Evolutionary conservation across 164 flowering plant genomes (phyloP).

Genomic region (grape (Vitis vinifera)): ASM3070453v1 NC_081814.1:9017001-9017500

Average conservation of each 20-base stretch:
- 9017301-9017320: not conserved
- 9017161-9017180: slow-evolving; percentile 86
- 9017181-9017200: slow-evolving; percentile 85
- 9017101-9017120: too few relatives aligned
- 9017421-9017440: too few relatives aligned
- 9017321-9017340: not conserved
- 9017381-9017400: too few relatives aligned
- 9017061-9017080: too few relatives aligned
- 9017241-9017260: slow-evolving; percentile 83
- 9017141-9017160: slow-evolving; percentile 28
- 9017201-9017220: slow-evolving; percentile 96
- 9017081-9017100: too few relatives aligned
- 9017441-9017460: too few relatives aligned
- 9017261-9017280: slow-evolving; percentile 91
- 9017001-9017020: slow-evolving; percentile 19
- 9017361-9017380: too few relatives aligned
- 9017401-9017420: too few relatives aligned
- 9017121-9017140: not conserved
- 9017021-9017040: not conserved
- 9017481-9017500: too few relatives aligned
- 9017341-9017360: not conserved
- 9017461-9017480: too few relatives aligned
- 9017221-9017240: slow-evolving; percentile 81
- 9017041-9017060: not conserved
- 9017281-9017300: slow-evolving; percentile 37